Base-by-base conservation (phyloP, 2,329 filamentous ascomycete species). In the Colletotrichum sp. region DNA sequence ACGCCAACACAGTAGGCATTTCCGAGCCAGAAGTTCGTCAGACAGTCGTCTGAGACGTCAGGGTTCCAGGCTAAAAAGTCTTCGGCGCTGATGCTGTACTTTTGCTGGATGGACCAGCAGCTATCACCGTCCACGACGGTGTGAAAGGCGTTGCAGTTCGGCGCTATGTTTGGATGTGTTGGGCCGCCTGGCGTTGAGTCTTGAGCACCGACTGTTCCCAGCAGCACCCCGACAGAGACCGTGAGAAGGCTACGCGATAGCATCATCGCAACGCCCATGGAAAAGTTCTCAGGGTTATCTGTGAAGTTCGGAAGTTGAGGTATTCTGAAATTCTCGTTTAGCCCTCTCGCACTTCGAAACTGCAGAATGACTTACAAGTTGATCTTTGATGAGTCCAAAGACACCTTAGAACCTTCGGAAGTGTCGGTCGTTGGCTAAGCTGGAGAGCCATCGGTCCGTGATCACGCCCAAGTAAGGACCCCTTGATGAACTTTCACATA, bases 51-150 rank as follows among this genome's bases (percentile, higher is more conserved):
- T 6, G 76, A 78, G 16, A 81, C 75, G 18, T 71, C 77, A 8
- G 80, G 79, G 51, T 81, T 80, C 78, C 77, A 80, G 12, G 67
- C 61, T n/a, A 78, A 38, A 61, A 81, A 80, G 73, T 80, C 64
- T 43, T 61, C 76, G n/a, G 21, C 54, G 6, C 76, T 80, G 75
- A 80, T 80, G 34, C 62, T 66, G 38, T 75, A 78, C 63, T 75
- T 70, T 21, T 59, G 24, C n/a, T 33, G 33, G 15, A 78, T 72
- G 12, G 72, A 71, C n/a, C 61, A 29, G 74, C 78, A 79, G n/a
- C 55, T 58, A 24, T 78, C 78, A 16, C 43, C 31, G 62, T 47
- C 38, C n/a, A 47, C 38, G 61, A 79, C 67, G 18, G 66, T 72
- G 51, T 77, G 72, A 68, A 66, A 78, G 11, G 47, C 59, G 71